These are phyloP conservation scores for Symbiotaphrina buchneri DNA, from an alignment of 495 filamentous ascomycete genomes.

Conservation along the genomic window DNA sequence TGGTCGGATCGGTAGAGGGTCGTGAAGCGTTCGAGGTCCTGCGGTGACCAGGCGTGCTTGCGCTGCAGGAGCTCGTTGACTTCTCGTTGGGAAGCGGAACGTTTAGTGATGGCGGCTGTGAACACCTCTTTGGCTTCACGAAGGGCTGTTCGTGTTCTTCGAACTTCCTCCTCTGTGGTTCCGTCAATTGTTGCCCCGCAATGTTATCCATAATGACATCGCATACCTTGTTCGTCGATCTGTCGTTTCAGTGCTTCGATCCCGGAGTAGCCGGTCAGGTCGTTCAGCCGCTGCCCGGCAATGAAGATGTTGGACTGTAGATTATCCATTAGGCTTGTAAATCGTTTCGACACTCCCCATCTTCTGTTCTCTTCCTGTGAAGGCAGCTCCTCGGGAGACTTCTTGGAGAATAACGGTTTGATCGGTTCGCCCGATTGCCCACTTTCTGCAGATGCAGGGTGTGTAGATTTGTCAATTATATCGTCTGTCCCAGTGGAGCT, in stretches of 20 bases:
- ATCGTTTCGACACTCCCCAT: conserved; percentile 46
- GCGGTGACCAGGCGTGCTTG: conserved; percentile 74
- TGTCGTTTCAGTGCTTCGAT: conserved; percentile 68
- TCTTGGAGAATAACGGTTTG: too few species aligned
- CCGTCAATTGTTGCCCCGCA: neutral
- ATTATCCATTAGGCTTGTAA: conserved; percentile 67
- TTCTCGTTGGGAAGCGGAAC: conserved; percentile 79
- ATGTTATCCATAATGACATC: neutral
- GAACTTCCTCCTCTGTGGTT: conserved; percentile 33
- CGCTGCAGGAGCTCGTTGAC: conserved; percentile 83
- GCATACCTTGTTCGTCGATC: conserved; percentile 43
- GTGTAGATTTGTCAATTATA: too few species aligned
- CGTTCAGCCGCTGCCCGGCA: conserved; percentile 74
- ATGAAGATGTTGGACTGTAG: conserved; percentile 65
- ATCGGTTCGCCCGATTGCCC: too few species aligned
- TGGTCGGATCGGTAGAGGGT: conserved; percentile 80
- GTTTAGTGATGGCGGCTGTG: conserved; percentile 50
- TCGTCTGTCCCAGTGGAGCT: too few species aligned
- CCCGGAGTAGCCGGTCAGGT: conserved; percentile 78
- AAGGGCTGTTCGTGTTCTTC: conserved; percentile 36
- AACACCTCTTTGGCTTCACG: conserved; percentile 51
- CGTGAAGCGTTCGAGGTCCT: conserved; percentile 88
- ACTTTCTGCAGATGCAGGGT: too few species aligned
- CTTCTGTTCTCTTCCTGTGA: conserved; percentile 55
- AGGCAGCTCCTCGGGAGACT: conserved; percentile 34